Percentiles rank a stretch among this genome's conserved stretches.
Evolutionary conservation across 2,329 filamentous ascomycete genomes (phyloP).

Genomic region (Epichloe festucae): DNA sequence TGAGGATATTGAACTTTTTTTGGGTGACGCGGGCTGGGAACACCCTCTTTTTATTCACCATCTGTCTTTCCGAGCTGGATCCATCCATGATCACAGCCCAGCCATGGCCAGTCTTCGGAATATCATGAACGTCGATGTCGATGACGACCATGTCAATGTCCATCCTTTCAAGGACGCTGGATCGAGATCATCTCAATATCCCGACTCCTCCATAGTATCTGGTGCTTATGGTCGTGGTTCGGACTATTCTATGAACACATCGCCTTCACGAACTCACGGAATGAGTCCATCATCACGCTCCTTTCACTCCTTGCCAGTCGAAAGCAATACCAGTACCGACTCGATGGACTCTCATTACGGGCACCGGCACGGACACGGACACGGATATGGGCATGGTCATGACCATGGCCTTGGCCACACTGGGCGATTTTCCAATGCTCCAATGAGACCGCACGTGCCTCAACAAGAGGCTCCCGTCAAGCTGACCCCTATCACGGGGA

Average conservation of each 20-base stretch:
- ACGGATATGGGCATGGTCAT: constrained; percentile 12
- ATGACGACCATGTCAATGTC: constrained; percentile 33
- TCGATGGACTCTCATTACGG: constrained; percentile 32
- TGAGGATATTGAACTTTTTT: constrained; percentile 4
- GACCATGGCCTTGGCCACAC: constrained; percentile 8
- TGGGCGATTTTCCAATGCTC: constrained; percentile 14
- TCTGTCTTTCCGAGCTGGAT: constrained; percentile 12
- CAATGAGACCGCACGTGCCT: constrained; percentile 29
- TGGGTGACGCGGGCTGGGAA: constrained; percentile 1
- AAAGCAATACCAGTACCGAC: constrained; percentile 34
- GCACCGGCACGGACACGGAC: constrained; percentile 11
- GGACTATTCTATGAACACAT: constrained; percentile 15
- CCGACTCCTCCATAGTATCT: constrained; percentile 20
- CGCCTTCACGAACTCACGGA: constrained; percentile 21
- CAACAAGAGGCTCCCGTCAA: constrained; percentile 30
- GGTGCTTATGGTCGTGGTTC: constrained; percentile 10
- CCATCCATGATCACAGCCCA: constrained; percentile 25
- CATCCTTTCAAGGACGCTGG: constrained; percentile 29
- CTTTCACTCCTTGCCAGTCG: constrained; percentile 14
- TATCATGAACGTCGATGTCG: constrained; percentile 43
- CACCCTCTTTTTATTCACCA: background rate
- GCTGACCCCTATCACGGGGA: constrained; percentile 42
- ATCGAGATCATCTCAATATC: constrained; percentile 19
- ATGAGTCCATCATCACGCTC: constrained; percentile 20
- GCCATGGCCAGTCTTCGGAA: constrained; percentile 42